These are phyloP conservation scores for Boletus eberwhitei DNA, from an alignment of 768 basidiomycete species.

Conservation along the genomic window DNA sequence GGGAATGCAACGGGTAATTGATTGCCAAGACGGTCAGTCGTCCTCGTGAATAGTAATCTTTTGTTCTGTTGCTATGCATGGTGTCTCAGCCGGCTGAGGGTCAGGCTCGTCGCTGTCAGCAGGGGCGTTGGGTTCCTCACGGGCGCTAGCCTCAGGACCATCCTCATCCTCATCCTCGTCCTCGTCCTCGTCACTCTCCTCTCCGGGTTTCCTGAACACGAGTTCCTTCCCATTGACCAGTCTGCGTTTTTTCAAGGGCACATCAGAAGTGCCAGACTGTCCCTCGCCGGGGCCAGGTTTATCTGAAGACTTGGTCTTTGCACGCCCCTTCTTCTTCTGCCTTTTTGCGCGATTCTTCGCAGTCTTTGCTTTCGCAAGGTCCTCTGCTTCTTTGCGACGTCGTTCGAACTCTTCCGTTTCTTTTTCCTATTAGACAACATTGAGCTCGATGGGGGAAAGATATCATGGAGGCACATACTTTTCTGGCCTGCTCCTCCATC, in stretches of 20 bases:
- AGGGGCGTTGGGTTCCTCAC: not conserved
- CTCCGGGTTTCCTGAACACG: conserved; percentile 51
- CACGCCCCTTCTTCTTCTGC: conserved; percentile 84
- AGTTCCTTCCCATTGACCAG: conserved; percentile 77
- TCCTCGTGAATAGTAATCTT: conserved; percentile 52
- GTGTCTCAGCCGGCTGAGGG: conserved; percentile 4
- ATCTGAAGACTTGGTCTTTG: conserved; percentile 43
- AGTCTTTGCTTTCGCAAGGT: conserved; percentile 79
- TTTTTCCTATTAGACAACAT: conserved; percentile 50
- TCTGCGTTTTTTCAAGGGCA: conserved; percentile 73
- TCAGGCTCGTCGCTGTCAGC: conserved; percentile 1
- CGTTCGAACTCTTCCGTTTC: conserved; percentile 71
- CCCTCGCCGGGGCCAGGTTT: conserved; percentile 28
- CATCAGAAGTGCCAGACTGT: conserved; percentile 28
- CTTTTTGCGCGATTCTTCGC: conserved; percentile 93
- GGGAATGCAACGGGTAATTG: not conserved
- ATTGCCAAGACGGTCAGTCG: conserved; percentile 30
- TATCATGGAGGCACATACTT: conserved; percentile 45
- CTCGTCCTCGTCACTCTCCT: conserved; percentile 47
- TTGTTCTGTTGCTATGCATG: conserved; percentile 32
- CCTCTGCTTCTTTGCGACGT: conserved; percentile 68
- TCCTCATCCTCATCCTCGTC: conserved; percentile 37
- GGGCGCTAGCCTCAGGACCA: not conserved
- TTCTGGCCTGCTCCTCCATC: conserved; percentile 77
- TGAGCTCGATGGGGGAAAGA: not conserved